phyloP scores from a whole-genome alignment of 2,329 filamentous ascomycete species.

The Ramularia endophylla region DNA sequence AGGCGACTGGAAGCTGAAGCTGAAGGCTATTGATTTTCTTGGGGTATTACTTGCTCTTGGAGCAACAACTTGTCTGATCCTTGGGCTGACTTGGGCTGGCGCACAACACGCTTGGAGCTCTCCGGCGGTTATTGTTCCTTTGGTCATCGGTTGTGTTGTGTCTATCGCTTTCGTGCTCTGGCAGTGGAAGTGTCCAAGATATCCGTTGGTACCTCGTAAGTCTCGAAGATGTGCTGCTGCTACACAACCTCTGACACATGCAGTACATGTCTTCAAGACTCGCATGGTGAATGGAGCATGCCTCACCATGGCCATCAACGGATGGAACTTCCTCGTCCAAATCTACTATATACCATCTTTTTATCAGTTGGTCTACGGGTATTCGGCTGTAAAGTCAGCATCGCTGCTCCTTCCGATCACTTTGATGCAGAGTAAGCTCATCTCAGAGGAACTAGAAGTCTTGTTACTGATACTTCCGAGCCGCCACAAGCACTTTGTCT shows the following conservation, averaged over 20 bases:
- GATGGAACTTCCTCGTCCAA: conserved; percentile 56
- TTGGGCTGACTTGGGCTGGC: conserved; percentile 51
- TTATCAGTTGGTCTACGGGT: conserved; percentile 17
- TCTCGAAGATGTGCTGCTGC: not conserved
- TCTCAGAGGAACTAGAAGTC: no score
- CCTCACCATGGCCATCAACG: conserved; percentile 45
- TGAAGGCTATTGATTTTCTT: conserved; percentile 51
- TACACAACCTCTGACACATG: not conserved
- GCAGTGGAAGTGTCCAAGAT: conserved; percentile 46
- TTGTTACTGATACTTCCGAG: no score
- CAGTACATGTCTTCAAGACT: conserved; percentile 50
- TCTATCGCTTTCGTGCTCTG: conserved; percentile 49
- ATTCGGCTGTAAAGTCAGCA: conserved; percentile 16
- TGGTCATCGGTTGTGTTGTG: conserved; percentile 43
- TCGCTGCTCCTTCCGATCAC: conserved; percentile 16
- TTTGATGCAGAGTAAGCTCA: conserved; percentile 9
- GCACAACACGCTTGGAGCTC: conserved; percentile 49
- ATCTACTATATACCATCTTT: conserved; percentile 36
- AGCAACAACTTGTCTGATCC: conserved; percentile 47
- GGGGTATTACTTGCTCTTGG: conserved; percentile 49
- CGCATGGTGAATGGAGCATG: conserved; percentile 51
- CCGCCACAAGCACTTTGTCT: conserved; percentile 14
- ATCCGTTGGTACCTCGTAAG: conserved; percentile 44
- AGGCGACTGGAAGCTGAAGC: conserved; percentile 40
- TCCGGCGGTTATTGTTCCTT: conserved; percentile 48